A percentile compares a stretch with the other conserved stretches of the same genome.
These are phyloP conservation scores for Sechiopsis laciniata DNA, from an alignment of 306 rosid genomes.

Conservation along the genomic window DNA sequence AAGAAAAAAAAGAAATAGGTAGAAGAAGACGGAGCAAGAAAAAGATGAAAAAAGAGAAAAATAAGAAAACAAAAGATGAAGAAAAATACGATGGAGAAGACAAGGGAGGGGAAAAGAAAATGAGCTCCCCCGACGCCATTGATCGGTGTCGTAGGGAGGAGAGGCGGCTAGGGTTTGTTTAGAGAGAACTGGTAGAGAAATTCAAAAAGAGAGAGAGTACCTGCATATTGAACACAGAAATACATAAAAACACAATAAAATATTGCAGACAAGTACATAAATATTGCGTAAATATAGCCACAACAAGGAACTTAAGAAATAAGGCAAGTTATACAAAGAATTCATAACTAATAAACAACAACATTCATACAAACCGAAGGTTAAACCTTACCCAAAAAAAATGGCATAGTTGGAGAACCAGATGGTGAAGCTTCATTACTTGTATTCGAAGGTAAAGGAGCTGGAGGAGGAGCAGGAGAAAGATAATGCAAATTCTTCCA, in stretches of 20 bases:
- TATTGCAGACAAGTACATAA: background rate
- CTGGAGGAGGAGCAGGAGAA: constrained; percentile 30
- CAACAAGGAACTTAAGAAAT: background rate
- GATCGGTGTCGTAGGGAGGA: too few species aligned
- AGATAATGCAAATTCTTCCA: constrained; percentile 34
- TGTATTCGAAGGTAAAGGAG: constrained; percentile 23
- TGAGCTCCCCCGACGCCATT: too few species aligned
- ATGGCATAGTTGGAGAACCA: constrained; percentile 24
- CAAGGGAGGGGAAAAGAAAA: too few species aligned
- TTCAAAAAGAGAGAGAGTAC: background rate
- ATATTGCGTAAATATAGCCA: background rate
- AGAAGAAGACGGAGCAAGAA: too few species aligned
- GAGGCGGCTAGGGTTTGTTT: too few species aligned
- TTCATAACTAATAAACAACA: constrained; percentile 6
- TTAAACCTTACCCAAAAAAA: constrained; percentile 30
- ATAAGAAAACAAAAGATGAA: too few species aligned
- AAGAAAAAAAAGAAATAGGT: too few species aligned
- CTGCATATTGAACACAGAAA: constrained; percentile 23
- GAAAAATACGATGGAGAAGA: too few species aligned
- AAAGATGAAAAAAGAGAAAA: too few species aligned
- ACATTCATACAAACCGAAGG: background rate
- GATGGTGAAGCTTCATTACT: constrained; percentile 26
- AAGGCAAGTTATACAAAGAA: background rate
- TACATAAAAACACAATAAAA: constrained; percentile 12
- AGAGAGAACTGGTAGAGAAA: too few species aligned